Evolutionary conservation across 2,329 filamentous ascomycete species (phyloP).

Genomic region (Helotiales sp.): DNA sequence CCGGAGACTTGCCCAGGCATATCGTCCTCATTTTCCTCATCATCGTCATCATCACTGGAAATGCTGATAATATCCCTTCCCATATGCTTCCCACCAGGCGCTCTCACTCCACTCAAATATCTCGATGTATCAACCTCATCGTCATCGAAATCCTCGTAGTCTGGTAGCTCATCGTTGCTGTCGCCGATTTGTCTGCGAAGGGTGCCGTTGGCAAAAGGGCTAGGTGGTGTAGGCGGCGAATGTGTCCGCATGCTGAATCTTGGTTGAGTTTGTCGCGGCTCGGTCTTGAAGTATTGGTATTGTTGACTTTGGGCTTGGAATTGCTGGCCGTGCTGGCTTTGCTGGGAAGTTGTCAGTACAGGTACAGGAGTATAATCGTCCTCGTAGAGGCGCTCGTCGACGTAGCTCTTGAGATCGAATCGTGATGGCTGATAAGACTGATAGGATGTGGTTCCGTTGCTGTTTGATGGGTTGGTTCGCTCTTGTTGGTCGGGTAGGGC

Average conservation of each 20-base stretch:
- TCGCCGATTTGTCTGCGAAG: neutral
- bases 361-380: neutral
- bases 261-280: neutral
- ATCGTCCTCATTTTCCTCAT: neutral
- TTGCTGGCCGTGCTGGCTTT: neutral
- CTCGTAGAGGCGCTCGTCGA: constrained; percentile 6
- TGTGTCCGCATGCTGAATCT: neutral
- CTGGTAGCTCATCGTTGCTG: neutral
- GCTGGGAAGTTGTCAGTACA: neutral
- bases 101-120: neutral
- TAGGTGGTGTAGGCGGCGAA: neutral
- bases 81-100: too few species aligned
- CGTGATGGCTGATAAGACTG: neutral
- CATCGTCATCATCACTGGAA: neutral
- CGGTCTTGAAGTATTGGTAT: neutral
- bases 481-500: neutral
- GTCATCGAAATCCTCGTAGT: neutral
- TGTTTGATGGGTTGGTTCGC: neutral
- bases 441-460: neutral
- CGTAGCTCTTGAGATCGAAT: neutral
- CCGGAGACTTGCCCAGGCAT: neutral
- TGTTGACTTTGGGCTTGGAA: neutral
- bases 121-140: neutral
- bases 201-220: neutral
- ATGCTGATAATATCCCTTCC: neutral